Evolutionary conservation across 2,329 filamentous ascomycete species (phyloP).

Genomic region (Ophiostoma montium): DNA sequence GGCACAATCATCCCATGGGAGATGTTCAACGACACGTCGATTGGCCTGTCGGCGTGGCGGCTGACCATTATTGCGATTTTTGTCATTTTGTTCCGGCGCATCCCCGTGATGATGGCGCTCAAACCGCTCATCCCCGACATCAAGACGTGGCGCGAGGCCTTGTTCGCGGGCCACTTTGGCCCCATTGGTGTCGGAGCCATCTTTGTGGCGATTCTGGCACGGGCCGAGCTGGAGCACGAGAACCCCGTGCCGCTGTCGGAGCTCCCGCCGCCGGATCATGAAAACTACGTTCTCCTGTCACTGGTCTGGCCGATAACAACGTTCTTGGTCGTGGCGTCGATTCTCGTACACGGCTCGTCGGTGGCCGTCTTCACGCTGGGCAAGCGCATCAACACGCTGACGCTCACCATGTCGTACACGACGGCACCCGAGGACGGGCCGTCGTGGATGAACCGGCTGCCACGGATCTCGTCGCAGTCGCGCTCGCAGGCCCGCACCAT

Average conservation of each 20-base stretch:
- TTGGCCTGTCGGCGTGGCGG: constrained; percentile 76
- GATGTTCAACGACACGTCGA: constrained; percentile 61
- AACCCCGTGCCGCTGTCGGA: constrained; percentile 58
- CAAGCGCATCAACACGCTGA: constrained; percentile 94
- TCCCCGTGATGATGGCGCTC: constrained; percentile 81
- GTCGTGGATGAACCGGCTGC: constrained; percentile 88
- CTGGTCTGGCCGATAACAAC: constrained; percentile 93
- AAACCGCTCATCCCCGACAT: constrained; percentile 93
- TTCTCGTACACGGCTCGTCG: constrained; percentile 93
- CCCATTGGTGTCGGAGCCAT: constrained; percentile 95
- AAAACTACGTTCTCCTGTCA: constrained; percentile 57
- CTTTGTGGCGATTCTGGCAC: constrained; percentile 82
- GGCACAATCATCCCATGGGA: constrained; percentile 96
- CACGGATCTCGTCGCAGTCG: constrained; percentile 50
- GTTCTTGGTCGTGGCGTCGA: constrained; percentile 88
- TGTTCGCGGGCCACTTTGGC: constrained; percentile 95
- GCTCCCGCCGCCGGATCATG: constrained; percentile 38
- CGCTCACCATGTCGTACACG: constrained; percentile 92
- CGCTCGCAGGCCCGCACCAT: constrained; percentile 75
- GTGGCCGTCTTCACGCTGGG: constrained; percentile 95
- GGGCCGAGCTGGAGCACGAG: constrained; percentile 75
- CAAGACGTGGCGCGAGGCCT: constrained; percentile 93
- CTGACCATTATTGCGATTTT: constrained; percentile 87
- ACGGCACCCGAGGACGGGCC: constrained; percentile 76
- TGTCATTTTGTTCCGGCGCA: constrained; percentile 88